Percentiles rank a stretch among this genome's conserved stretches.
These are phyloP conservation scores for Debaryomycetaceae sp. DNA, from an alignment of 1,139 yeast species.

Conservation along the genomic window DNA sequence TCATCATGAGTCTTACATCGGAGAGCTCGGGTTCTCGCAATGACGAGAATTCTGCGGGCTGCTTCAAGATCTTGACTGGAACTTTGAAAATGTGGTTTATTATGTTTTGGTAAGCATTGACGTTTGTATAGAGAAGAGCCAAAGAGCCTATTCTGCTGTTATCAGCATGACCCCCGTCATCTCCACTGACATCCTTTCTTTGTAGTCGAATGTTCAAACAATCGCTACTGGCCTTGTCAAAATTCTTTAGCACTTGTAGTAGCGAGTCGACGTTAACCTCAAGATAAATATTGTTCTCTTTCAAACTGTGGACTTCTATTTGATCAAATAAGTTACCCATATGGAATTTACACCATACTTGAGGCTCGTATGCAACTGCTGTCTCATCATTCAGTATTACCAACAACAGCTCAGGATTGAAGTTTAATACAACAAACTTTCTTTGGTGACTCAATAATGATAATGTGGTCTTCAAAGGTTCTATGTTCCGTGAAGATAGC, in stretches of 20 bases:
- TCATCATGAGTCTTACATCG: conserved; percentile 47
- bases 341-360: conserved; percentile 57
- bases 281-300: conserved; percentile 48
- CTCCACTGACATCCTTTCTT: conserved; percentile 35
- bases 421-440: conserved; percentile 37
- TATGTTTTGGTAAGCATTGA: conserved; percentile 26
- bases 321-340: conserved; percentile 45
- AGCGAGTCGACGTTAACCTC: conserved; percentile 58
- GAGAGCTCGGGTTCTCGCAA: conserved; percentile 48
- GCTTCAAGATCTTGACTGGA: conserved; percentile 52
- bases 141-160: conserved; percentile 48
- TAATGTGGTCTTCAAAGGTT: conserved; percentile 27
- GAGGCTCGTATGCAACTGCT: conserved; percentile 51
- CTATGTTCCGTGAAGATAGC: conserved; percentile 28
- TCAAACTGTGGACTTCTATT: conserved; percentile 42
- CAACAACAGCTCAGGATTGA: conserved; percentile 43
- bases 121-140: conserved; percentile 47
- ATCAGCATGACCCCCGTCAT: conserved; percentile 18
- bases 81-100: conserved; percentile 59
- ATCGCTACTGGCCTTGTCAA: conserved; percentile 50
- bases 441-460: conserved; percentile 28
- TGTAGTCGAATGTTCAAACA: conserved; percentile 53
- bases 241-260: conserved; percentile 51
- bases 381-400: conserved; percentile 46
- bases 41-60: conserved; percentile 38